phyloP scores from a whole-genome alignment of 345 rosid genomes.

The Barbarea vulgaris region DNA sequence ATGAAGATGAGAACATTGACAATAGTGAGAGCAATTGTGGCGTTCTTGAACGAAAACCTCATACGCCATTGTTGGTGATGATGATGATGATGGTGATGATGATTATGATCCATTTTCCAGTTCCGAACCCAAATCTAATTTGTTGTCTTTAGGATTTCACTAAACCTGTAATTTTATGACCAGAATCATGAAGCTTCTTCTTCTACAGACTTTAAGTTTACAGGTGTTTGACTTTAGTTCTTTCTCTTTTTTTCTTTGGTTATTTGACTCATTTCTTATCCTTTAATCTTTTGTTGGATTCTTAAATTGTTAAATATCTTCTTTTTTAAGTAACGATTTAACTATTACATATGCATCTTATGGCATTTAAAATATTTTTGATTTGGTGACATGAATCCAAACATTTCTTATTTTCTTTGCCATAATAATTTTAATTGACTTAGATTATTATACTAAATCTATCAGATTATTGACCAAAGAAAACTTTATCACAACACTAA shows the following conservation, averaged over 20 bases:
- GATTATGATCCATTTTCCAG: constrained; percentile 22
- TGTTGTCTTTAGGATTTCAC: constrained; percentile 12
- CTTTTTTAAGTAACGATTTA: constrained; percentile 12
- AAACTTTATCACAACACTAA: too few species aligned
- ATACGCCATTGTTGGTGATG: constrained; percentile 48
- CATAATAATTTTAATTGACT: not conserved
- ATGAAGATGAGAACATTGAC: constrained; percentile 60
- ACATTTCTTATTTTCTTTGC: not conserved
- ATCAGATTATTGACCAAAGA: not conserved
- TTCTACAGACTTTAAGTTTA: not conserved
- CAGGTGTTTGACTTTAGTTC: constrained; percentile 17
- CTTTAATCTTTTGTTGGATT: not conserved
- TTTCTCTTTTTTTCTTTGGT: not conserved
- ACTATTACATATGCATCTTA: not conserved
- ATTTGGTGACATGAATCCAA: constrained; percentile 24
- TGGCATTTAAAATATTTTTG: not conserved
- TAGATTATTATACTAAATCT: not conserved
- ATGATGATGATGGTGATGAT: constrained; percentile 40
- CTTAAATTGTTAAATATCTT: not conserved
- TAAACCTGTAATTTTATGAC: not conserved
- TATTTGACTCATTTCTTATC: not conserved
- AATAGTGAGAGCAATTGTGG: constrained; percentile 61
- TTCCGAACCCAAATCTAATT: not conserved
- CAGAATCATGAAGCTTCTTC: constrained; percentile 6
- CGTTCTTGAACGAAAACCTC: constrained; percentile 80